Percentiles rank a stretch among this genome's conserved stretches.
Conservation (phyloP, 2,329 filamentous ascomycete genomes). For the Periconia macrospinosa region DNA sequence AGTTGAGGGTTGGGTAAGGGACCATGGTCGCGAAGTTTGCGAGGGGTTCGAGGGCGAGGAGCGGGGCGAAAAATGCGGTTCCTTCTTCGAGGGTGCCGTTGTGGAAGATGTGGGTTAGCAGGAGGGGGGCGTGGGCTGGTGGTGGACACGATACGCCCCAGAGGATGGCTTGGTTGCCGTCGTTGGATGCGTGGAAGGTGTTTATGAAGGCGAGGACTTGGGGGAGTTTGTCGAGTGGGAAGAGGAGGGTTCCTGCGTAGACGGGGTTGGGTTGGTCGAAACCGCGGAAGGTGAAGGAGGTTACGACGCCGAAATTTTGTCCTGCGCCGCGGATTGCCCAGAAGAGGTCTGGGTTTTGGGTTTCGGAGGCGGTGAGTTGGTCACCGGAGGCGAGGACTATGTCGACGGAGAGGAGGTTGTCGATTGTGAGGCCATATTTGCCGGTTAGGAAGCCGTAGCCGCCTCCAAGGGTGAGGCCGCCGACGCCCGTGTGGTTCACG, state of each 20-base stretch:
- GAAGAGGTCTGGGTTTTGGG: slow-evolving; percentile 37
- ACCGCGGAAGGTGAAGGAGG: slow-evolving; percentile 47
- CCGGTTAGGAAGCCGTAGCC: slow-evolving; percentile 62
- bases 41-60: slow-evolving; percentile 31
- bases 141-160: slow-evolving; percentile 32
- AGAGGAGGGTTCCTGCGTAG: slow-evolving; percentile 42
- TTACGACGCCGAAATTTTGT: slow-evolving; percentile 39
- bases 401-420: slow-evolving; percentile 42
- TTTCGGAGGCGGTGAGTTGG: slow-evolving; percentile 34
- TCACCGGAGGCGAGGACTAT: slow-evolving; percentile 41
- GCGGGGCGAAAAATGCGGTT: slow-evolving; percentile 24
- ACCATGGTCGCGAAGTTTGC: slow-evolving; percentile 26
- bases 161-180: slow-evolving; percentile 33
- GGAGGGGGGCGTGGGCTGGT: slow-evolving; percentile 30
- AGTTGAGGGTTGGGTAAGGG: slow-evolving; percentile 39
- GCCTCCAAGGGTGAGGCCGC: slow-evolving; percentile 57
- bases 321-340: slow-evolving; percentile 44
- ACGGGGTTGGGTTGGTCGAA: slow-evolving; percentile 33
- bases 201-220: slow-evolving; percentile 32
- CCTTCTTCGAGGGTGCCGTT: slow-evolving; percentile 38
- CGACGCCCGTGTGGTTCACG: slow-evolving; percentile 65
- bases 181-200: slow-evolving; percentile 28
- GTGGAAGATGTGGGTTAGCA: slow-evolving; percentile 36
- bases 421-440: slow-evolving; percentile 56
- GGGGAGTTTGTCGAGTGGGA: slow-evolving; percentile 31